Conservation (phyloP, 345 rosid genomes). For the Corchorus olitorius region DNA sequence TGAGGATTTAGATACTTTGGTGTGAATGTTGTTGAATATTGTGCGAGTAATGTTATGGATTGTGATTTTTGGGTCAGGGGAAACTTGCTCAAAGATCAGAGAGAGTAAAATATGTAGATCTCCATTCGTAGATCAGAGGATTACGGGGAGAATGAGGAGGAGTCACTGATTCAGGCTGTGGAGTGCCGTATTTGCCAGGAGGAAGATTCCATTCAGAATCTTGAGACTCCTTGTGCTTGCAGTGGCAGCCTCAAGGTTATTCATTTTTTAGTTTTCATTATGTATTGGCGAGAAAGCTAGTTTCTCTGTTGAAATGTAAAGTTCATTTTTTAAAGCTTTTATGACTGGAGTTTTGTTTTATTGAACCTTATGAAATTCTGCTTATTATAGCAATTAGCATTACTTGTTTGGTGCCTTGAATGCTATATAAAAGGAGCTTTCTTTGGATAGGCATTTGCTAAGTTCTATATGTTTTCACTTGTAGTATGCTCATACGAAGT, state of each 20-base stretch:
- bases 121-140: background rate
- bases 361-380: background rate
- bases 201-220: constrained; percentile 63
- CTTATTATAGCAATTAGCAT: background rate
- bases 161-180: constrained; percentile 66
- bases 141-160: constrained; percentile 43
- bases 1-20: too few relatives aligned
- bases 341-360: background rate
- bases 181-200: constrained; percentile 98
- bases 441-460: background rate
- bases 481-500: constrained; percentile 89
- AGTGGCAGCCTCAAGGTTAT: constrained; percentile 87
- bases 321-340: background rate
- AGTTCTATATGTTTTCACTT: constrained; percentile 13
- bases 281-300: background rate
- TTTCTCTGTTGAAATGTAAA: background rate
- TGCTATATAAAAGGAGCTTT: background rate
- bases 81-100: too few relatives aligned
- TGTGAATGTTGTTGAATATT: too few relatives aligned
- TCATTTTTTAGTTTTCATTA: background rate
- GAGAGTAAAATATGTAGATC: too few relatives aligned
- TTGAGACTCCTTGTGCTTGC: constrained; percentile 90
- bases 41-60: too few relatives aligned
- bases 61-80: too few relatives aligned
- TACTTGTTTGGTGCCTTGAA: background rate